phyloP scores from a whole-genome alignment of 768 basidiomycete species.

The Cystobasidium ongulense region DNA sequence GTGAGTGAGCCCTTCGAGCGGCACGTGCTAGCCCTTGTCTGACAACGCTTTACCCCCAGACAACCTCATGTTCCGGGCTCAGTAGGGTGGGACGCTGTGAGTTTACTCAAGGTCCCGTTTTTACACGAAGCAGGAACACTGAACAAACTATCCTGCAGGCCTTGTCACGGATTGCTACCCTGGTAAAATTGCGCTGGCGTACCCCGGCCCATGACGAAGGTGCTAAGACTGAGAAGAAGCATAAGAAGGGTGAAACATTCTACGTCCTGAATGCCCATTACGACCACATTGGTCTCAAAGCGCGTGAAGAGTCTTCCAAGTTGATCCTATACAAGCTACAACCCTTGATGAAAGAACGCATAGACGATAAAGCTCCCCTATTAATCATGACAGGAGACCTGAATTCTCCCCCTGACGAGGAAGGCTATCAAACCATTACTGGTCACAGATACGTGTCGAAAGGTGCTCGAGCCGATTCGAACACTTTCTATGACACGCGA shows the following conservation, averaged over 20 bases:
- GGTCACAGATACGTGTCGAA: conserved; percentile 14
- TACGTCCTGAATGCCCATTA: conserved; percentile 45
- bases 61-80: conserved; percentile 43
- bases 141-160: background rate
- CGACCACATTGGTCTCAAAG: conserved; percentile 43
- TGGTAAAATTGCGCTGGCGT: background rate
- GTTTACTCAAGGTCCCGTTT: conserved; percentile 43
- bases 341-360: conserved; percentile 32
- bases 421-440: conserved; percentile 44
- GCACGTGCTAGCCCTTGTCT: background rate
- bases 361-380: conserved; percentile 27
- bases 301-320: conserved; percentile 42
- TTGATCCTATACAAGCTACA: conserved; percentile 41
- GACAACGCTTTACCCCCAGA: background rate
- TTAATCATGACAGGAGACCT: conserved; percentile 45
- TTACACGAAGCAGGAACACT: too few relatives aligned
- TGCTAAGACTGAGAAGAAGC: background rate
- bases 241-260: conserved; percentile 29
- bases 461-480: background rate
- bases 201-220: background rate
- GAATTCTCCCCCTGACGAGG: conserved; percentile 44
- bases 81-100: conserved; percentile 45
- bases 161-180: background rate
- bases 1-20: background rate
- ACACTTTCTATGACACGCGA: conserved; percentile 33